Conservation (phyloP, 768 basidiomycete species). For the Neoboletus magnificus region DNA sequence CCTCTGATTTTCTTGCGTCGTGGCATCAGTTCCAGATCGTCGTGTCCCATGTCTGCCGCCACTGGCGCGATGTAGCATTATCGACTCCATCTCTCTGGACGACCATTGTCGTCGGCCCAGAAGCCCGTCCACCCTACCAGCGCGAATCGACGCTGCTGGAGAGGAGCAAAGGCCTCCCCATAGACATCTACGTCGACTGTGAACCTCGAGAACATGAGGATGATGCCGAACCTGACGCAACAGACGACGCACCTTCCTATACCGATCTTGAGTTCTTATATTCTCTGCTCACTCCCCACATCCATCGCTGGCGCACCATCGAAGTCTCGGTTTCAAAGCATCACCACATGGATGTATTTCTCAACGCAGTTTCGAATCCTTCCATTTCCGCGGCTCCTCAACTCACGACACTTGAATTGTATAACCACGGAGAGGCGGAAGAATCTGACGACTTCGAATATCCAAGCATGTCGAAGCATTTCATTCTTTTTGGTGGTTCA, state of each 20-base stretch:
- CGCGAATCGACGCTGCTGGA: slow-evolving; percentile 44
- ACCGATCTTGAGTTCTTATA: slow-evolving; percentile 27
- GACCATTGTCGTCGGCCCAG: slow-evolving; percentile 26
- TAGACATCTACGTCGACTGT: slow-evolving; percentile 52
- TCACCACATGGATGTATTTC: slow-evolving; percentile 43
- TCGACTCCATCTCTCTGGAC: slow-evolving; percentile 59
- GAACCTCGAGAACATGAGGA: slow-evolving; percentile 27
- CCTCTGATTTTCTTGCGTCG: not conserved
- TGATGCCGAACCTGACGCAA: slow-evolving; percentile 22
- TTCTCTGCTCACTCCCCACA: slow-evolving; percentile 47
- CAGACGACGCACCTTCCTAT: slow-evolving; percentile 16
- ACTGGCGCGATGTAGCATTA: slow-evolving; percentile 55
- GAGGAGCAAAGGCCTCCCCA: slow-evolving; percentile 52
- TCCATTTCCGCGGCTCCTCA: slow-evolving; percentile 46
- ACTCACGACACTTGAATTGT: slow-evolving; percentile 54
- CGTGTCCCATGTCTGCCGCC: slow-evolving; percentile 59
- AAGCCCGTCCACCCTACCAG: slow-evolving; percentile 41
- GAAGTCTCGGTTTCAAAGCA: slow-evolving; percentile 46
- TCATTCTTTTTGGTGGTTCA: slow-evolving; percentile 52
- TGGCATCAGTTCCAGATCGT: slow-evolving; percentile 45
- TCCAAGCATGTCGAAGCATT: slow-evolving; percentile 31
- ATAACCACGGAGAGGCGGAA: slow-evolving; percentile 49
- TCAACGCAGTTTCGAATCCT: slow-evolving; percentile 39
- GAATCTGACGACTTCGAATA: slow-evolving; percentile 25
- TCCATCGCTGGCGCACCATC: slow-evolving; percentile 51